Base-by-base conservation (phyloP, 2,329 filamentous ascomycete genomes). In the Monilinia vaccinii-corymbosi region DNA sequence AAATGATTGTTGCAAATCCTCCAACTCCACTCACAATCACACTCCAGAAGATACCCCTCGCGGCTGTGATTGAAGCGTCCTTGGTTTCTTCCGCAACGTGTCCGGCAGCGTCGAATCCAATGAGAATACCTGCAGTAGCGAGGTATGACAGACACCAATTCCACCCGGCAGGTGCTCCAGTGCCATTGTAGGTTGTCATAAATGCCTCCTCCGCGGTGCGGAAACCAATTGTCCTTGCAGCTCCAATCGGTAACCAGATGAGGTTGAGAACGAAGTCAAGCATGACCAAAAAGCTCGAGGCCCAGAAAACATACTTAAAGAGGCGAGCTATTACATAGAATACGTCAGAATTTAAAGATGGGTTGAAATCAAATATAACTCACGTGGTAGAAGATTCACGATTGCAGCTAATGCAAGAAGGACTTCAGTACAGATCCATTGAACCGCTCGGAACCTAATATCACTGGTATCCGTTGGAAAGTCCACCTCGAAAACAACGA, bases 131-230 rank as follows among this genome's bases (percentile, higher is more conserved):
- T 16, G 62, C 62, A n/a, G 58, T 58, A 32, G 58, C 56, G 28
- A 60, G 58, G 40, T 58, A 63, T 4, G 62, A 63, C 21, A 63
- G 46, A 60, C 58, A 58, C 62, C 62, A 63, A 60, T 63, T 63
- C 48, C 58, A 58, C 1, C 62, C 57, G 18, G 60, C 34, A n/a
- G 51, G 25, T 25, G 62, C 58, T 31, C 55, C 60, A 3, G 51
- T 58, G 45, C 62, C 62, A 32, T 63, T 63, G 52, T 63, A 63
- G n/a, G 60, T 63, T 31, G 62, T 60, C 40, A 58, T 50, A 31
- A 63, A 63, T 16, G 58, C 62, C 18, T 60, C 58, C 18, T 60
- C 47, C n/a, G 62, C 57, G 18, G 62, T 36, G 16, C 58, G 62
- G 57, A 63, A 63, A 7, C 62, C 62, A 32, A 60, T 62, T 8